These are phyloP conservation scores for Hawksworthiomyces lignivorus DNA, from an alignment of 2,329 filamentous ascomycete species.

Conservation along the genomic window DNA sequence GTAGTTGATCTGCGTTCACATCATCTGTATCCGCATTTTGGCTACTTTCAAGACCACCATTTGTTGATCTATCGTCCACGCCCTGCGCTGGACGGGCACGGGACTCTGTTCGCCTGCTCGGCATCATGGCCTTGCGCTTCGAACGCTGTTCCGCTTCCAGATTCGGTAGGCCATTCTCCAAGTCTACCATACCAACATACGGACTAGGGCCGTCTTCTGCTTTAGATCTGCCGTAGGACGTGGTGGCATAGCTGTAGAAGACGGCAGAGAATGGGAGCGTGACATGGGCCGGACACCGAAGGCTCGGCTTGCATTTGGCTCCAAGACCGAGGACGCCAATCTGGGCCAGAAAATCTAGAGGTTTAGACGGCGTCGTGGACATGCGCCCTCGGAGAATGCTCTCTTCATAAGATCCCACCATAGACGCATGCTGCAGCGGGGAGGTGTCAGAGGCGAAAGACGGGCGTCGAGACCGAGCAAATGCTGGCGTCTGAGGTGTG, in stretches of 20 bases:
- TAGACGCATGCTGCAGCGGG: conserved; percentile 78
- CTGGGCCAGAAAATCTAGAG: conserved; percentile 86
- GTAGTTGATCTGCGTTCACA: neutral
- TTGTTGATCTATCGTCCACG: neutral
- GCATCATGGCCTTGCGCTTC: conserved; percentile 35
- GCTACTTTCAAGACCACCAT: neutral
- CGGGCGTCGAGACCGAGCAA: conserved; percentile 51
- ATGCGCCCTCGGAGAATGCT: conserved; percentile 91
- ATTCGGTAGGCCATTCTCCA: conserved; percentile 69
- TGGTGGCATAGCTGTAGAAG: conserved; percentile 84
- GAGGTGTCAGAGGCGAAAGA: conserved; percentile 69
- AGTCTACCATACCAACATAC: conserved; percentile 87
- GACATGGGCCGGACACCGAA: conserved; percentile 84
- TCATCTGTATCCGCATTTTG: too few species aligned
- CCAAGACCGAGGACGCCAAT: conserved; percentile 89
- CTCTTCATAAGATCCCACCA: conserved; percentile 97
- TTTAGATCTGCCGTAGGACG: conserved; percentile 53
- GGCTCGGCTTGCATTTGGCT: conserved; percentile 68
- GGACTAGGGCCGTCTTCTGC: conserved; percentile 84
- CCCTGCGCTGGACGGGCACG: neutral
- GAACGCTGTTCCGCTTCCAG: conserved; percentile 38
- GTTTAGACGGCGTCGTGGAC: conserved; percentile 91
- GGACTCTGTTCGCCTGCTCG: conserved; percentile 28
- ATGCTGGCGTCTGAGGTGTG: conserved; percentile 35
- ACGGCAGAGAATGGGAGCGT: conserved; percentile 88